phyloP scores from a whole-genome alignment of 768 basidiomycete species.

The Lactarius hatsudake region DNA sequence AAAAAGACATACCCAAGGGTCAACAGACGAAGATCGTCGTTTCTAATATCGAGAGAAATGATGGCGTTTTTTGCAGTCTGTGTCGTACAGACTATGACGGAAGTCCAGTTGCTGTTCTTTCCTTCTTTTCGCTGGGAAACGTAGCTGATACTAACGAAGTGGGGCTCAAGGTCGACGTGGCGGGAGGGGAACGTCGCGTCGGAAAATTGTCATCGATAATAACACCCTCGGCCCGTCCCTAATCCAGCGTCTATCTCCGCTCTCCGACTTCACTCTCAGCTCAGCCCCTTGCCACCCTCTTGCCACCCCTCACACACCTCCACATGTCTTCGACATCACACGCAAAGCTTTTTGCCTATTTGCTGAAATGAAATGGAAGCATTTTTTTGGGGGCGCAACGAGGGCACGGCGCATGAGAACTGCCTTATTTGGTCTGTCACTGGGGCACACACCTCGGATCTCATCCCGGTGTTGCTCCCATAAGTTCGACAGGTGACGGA shows the following conservation, averaged over 20 bases:
- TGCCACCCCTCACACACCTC: too few species aligned
- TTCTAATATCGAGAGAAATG: slow-evolving; percentile 76
- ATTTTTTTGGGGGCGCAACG: slow-evolving; percentile 2
- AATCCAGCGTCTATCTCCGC: neutral
- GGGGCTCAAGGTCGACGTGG: neutral
- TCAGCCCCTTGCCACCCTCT: neutral
- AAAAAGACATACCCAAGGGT: slow-evolving; percentile 59
- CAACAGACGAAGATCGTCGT: slow-evolving; percentile 78
- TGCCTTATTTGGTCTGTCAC: slow-evolving; percentile 8
- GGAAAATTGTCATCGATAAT: slow-evolving; percentile 20
- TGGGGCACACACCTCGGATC: neutral
- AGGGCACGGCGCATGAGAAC: slow-evolving; percentile 18
- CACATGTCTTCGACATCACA: slow-evolving; percentile 12
- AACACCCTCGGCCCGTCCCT: slow-evolving; percentile 9
- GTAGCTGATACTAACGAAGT: neutral
- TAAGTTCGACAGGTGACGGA: neutral
- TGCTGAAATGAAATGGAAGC: slow-evolving; percentile 22
- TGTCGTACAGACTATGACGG: slow-evolving; percentile 30
- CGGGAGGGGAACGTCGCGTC: neutral
- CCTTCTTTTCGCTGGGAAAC: neutral
- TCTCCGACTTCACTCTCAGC: slow-evolving; percentile 1
- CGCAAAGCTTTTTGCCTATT: neutral
- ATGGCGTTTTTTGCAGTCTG: slow-evolving; percentile 47
- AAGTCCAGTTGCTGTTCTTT: slow-evolving; percentile 22
- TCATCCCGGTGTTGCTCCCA: neutral